Evolutionary conservation across 495 filamentous ascomycete species (phyloP).

Genomic region (Neurospora sp.): DNA sequence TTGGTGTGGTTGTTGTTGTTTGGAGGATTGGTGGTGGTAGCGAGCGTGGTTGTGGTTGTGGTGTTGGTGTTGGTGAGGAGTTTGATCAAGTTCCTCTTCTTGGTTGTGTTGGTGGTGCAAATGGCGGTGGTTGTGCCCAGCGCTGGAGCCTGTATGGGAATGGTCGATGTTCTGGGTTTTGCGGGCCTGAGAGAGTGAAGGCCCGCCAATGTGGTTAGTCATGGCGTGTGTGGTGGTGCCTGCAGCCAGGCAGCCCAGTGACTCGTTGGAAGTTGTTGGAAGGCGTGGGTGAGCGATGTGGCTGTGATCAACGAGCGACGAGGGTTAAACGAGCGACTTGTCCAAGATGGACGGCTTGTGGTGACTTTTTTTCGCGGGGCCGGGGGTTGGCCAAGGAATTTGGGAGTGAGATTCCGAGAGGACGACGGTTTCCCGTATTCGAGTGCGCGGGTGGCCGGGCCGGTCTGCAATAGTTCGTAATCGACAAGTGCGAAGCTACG

Average conservation of each 20-base stretch:
- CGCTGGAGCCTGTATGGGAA: conserved; percentile 15
- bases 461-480: background rate
- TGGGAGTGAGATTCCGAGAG: background rate
- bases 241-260: conserved; percentile 7
- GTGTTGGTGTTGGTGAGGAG: conserved; percentile 6
- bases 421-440: background rate
- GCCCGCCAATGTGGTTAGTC: conserved; percentile 39
- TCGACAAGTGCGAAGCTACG: background rate
- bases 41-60: conserved; percentile 15
- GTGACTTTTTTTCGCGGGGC: background rate
- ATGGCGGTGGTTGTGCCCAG: conserved; percentile 21
- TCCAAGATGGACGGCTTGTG: background rate
- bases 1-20: background rate
- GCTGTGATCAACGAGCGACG: background rate
- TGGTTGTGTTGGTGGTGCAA: conserved; percentile 16
- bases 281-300: background rate
- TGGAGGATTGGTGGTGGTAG: conserved; percentile 10
- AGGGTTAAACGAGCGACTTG: background rate
- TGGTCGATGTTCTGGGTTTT: conserved; percentile 5
- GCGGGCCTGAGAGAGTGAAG: conserved; percentile 47
- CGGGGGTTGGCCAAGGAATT: background rate
- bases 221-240: conserved; percentile 31
- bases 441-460: background rate
- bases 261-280: conserved; percentile 4
- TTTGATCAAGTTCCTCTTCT: background rate